Percentiles rank a stretch among this genome's conserved stretches.
Conservation (phyloP, 805 yeast species). For the Wickerhamiella bombiphila region DNA sequence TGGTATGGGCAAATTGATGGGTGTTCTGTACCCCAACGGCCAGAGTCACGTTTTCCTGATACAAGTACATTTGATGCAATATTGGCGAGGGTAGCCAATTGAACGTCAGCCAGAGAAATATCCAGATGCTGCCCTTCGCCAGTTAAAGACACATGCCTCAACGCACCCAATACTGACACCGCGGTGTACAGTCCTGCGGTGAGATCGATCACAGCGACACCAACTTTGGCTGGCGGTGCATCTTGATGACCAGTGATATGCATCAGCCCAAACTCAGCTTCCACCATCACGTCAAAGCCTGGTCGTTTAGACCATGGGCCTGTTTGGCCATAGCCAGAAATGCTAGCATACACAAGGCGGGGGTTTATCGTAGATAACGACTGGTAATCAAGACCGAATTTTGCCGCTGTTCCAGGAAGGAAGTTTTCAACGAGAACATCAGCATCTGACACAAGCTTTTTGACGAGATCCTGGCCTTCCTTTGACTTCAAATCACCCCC, state of each 20-base stretch:
- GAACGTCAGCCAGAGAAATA: constrained; percentile 27
- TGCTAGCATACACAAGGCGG: constrained; percentile 25
- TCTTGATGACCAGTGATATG: constrained; percentile 30
- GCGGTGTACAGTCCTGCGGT: constrained; percentile 29
- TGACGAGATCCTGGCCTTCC: constrained; percentile 24
- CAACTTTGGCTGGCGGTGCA: constrained; percentile 30
- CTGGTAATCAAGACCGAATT: constrained; percentile 25
- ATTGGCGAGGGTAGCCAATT: constrained; percentile 28
- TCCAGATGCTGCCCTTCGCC: constrained; percentile 29
- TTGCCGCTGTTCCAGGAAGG: constrained; percentile 26
- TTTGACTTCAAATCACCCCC: constrained; percentile 25
- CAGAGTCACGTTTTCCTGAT: constrained; percentile 27
- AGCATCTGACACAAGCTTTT: constrained; percentile 19
- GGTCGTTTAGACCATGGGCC: constrained; percentile 28
- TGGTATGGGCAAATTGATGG: constrained; percentile 31
- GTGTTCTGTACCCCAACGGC: constrained; percentile 30
- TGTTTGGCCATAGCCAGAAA: constrained; percentile 31
- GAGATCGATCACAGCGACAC: constrained; percentile 31
- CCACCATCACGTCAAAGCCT: constrained; percentile 33
- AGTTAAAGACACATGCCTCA: constrained; percentile 22
- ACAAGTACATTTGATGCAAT: constrained; percentile 27
- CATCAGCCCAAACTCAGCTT: constrained; percentile 32
- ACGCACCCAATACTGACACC: constrained; percentile 26
- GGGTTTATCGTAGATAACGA: constrained; percentile 19
- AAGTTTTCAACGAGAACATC: constrained; percentile 29